Evolutionary conservation across 306 rosid species (phyloP).

Genomic region (Comarum palustre): DNA sequence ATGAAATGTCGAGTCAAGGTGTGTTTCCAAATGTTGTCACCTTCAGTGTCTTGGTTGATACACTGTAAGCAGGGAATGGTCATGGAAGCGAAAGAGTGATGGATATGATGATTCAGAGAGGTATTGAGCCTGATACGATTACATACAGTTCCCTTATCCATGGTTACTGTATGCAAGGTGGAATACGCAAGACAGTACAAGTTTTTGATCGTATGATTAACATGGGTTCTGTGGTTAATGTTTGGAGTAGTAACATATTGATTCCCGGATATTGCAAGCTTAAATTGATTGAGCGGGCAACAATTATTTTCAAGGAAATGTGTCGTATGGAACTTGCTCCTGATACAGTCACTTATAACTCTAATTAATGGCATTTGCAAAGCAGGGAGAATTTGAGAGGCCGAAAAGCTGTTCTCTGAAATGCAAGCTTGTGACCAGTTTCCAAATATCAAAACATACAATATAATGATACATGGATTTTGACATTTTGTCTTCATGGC

Average conservation of each 20-base stretch:
- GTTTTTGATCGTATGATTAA: neutral
- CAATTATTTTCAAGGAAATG: too few relatives aligned
- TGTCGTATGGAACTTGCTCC: too few relatives aligned
- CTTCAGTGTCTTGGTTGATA: neutral
- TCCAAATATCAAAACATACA: neutral
- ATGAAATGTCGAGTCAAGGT: neutral
- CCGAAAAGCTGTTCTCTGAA: neutral
- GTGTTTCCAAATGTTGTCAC: neutral
- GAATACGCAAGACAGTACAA: neutral
- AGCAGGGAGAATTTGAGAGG: too few relatives aligned
- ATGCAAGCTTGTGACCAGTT: neutral
- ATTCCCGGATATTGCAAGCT: too few relatives aligned
- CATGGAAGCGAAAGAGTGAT: neutral
- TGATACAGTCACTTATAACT: too few relatives aligned
- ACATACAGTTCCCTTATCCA: constrained; percentile 1
- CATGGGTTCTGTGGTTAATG: neutral
- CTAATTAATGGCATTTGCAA: too few relatives aligned
- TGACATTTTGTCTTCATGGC: neutral
- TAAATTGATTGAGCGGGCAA: too few relatives aligned
- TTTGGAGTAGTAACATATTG: neutral
- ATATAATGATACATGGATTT: neutral
- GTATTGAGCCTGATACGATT: neutral
- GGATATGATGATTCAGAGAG: neutral
- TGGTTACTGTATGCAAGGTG: neutral
- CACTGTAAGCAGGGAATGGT: neutral